Base-by-base conservation (phyloP, 2,329 filamentous ascomycete genomes). In the Penicillium decumbens region DNA sequence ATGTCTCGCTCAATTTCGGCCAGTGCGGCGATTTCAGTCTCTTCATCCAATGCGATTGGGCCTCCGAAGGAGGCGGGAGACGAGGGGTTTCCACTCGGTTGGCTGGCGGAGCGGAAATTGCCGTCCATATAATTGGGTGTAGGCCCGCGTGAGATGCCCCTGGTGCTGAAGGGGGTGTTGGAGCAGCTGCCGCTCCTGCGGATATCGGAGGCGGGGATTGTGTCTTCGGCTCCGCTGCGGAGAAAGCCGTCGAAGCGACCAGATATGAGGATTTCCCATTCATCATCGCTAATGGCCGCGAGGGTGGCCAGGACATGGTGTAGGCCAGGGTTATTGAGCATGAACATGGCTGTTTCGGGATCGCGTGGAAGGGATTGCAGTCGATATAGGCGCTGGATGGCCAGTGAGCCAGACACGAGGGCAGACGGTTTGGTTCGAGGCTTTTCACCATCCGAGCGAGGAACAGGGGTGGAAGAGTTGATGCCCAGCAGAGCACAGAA, bases 171-270 rank as follows among this genome's bases (percentile, higher is more conserved):
- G 10, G 65, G 65, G 7, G 64, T 67, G 33, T 60, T 64, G 20
- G 67, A 66, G 27, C 67, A 65, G 44, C 64, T 67, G 80, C 79
- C 57, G 30, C 42, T 59, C 49, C 63, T 65, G 25, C 68, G 63
- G 8, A 62, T 50, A 12, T 55, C 49, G 6, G 59, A 51, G 37
- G 58, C 54, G 5, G 41, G 35, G 10, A 72, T 62, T 8, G 64
- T 41, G 41, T 80, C 76, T 56, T 96, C 91, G 6, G 89, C 89
- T 20, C 92, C 92, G 39, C 89, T 95, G 83, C 92, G 95, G 18
- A 96, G 78, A 72, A 97, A 97, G 3, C 92, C 92, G 65, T 96
- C 91, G 62, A 97, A 97, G 25, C 92, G 87, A 25, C 92, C 92
- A 0, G 92, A 96, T 4, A 87, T 89, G 10, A 97, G 78, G 47